Evolutionary conservation across 176 grass and related monocot genomes (phyloP).

Genomic region (Typha latifolia): DNA sequence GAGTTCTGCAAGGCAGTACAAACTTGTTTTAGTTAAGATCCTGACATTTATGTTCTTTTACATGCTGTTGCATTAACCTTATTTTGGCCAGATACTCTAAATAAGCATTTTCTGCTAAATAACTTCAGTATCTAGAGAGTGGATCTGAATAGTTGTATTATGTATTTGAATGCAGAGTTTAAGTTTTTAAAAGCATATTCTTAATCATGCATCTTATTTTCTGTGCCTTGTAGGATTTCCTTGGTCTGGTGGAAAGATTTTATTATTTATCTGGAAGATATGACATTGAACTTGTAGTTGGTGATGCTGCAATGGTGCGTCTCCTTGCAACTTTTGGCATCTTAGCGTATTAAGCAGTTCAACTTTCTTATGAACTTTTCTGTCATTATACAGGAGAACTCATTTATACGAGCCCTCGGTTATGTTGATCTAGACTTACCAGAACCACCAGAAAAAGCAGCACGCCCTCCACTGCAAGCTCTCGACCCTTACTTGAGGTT

Average conservation of each 20-base stretch:
- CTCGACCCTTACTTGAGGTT: slow-evolving; percentile 72
- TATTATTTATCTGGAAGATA: slow-evolving; percentile 97
- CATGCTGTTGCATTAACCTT: not conserved
- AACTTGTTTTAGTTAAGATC: slow-evolving; percentile 70
- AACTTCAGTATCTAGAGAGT: no score
- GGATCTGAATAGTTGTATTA: no score
- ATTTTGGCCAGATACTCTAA: no score
- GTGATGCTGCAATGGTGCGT: slow-evolving; percentile 83
- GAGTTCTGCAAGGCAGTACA: slow-evolving; percentile 65
- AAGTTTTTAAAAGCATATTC: not conserved
- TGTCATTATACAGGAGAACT: slow-evolving; percentile 62
- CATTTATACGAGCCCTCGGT: slow-evolving; percentile 59
- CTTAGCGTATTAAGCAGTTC: not conserved
- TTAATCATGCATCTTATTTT: not conserved
- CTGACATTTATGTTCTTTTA: slow-evolving; percentile 4
- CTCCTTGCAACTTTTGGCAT: slow-evolving; percentile 2
- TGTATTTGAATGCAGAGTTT: not conserved
- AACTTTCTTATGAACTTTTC: slow-evolving; percentile 9
- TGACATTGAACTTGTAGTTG: slow-evolving; percentile 73
- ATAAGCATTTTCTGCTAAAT: no score
- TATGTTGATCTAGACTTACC: slow-evolving; percentile 79
- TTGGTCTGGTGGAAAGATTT: slow-evolving; percentile 85
- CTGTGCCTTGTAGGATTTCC: slow-evolving; percentile 55
- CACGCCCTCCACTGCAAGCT: slow-evolving; percentile 48
- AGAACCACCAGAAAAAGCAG: slow-evolving; percentile 73